A percentile compares a stretch with the other conserved stretches of the same genome.
phyloP scores from a whole-genome alignment of 768 basidiomycete genomes.

The Trametes elegans region DNA sequence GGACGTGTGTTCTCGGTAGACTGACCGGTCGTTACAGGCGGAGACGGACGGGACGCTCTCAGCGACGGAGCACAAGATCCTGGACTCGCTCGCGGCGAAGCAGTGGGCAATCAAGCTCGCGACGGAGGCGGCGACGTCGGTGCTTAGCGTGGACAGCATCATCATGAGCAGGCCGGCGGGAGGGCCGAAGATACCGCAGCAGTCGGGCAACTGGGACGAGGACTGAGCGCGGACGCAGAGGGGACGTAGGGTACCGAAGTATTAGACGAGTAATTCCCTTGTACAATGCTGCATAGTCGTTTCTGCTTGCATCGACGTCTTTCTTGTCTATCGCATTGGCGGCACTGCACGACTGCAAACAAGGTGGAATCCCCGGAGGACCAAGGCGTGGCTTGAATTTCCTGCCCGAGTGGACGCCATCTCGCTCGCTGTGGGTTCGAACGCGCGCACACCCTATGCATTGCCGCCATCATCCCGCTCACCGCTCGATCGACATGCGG shows the following conservation, averaged over 20 bases:
- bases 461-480: no score
- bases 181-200: conserved; percentile 84
- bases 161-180: conserved; percentile 96
- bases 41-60: conserved; percentile 78
- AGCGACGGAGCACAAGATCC: conserved; percentile 62
- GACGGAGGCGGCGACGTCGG: conserved; percentile 86
- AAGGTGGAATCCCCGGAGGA: neutral
- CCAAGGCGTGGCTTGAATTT: neutral
- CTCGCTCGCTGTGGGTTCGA: neutral
- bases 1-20: neutral
- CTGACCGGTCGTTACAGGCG: conserved; percentile 40
- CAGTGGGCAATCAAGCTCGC: conserved; percentile 89
- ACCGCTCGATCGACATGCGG: no score
- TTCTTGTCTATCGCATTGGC: neutral
- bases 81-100: conserved; percentile 88
- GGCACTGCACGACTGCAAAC: neutral
- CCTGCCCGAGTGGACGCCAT: neutral
- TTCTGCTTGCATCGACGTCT: conserved; percentile 1
- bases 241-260: conserved; percentile 11
- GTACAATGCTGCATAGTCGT: conserved; percentile 16
- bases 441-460: no score
- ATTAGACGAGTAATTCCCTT: conserved; percentile 20
- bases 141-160: conserved; percentile 94
- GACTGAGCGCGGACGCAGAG: conserved; percentile 39
- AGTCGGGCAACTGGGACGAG: conserved; percentile 85